These are phyloP conservation scores for Suhomyces kunorum DNA, from an alignment of 1,139 yeast genomes.

Conservation along the genomic window DNA sequence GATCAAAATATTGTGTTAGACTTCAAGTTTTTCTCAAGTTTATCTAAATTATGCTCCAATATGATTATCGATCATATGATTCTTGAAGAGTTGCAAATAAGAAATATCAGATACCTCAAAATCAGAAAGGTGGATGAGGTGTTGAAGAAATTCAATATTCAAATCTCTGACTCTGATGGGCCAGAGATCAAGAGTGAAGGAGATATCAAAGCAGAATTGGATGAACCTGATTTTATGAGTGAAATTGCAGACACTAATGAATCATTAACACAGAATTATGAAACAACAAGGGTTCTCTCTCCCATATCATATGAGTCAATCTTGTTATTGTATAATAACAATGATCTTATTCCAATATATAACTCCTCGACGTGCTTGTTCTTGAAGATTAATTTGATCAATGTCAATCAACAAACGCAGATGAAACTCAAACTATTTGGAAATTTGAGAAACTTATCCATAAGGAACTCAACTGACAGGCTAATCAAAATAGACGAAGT, in stretches of 20 bases:
- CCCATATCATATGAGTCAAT: slow-evolving; percentile 29
- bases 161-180: slow-evolving; percentile 1
- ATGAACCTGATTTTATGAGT: neutral
- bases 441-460: slow-evolving; percentile 29
- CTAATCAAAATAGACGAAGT: slow-evolving; percentile 24
- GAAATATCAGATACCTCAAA: slow-evolving; percentile 40
- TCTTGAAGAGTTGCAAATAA: slow-evolving; percentile 54
- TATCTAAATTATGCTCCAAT: slow-evolving; percentile 57
- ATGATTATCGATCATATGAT: slow-evolving; percentile 65
- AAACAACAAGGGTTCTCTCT: neutral
- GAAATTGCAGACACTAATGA: neutral
- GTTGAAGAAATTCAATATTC: slow-evolving; percentile 12
- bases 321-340: slow-evolving; percentile 37
- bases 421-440: slow-evolving; percentile 36
- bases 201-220: neutral
- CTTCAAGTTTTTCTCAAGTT: slow-evolving; percentile 50
- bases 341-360: slow-evolving; percentile 35
- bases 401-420: slow-evolving; percentile 24
- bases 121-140: slow-evolving; percentile 16
- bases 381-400: slow-evolving; percentile 32
- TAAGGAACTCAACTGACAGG: slow-evolving; percentile 21
- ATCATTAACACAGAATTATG: neutral
- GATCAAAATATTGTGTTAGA: slow-evolving; percentile 26
- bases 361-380: slow-evolving; percentile 41
- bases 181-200: neutral